Evolutionary conservation across 2,329 filamentous ascomycete species (phyloP).

Genomic region (Emergomyces orientalis): DNA sequence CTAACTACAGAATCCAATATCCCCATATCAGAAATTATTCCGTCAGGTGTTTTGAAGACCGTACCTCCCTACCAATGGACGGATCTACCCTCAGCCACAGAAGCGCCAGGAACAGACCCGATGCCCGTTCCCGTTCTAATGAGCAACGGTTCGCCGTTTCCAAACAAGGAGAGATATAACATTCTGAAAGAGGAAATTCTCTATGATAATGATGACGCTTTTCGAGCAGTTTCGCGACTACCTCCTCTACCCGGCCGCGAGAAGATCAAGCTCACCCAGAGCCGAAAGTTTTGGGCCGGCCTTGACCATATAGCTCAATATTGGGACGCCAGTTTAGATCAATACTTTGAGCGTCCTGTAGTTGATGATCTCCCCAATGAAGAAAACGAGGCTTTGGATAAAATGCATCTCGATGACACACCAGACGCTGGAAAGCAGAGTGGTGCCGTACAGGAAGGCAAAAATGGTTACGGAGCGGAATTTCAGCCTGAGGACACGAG

Average conservation of each 20-base stretch:
- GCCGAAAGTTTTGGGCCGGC: conserved; percentile 52
- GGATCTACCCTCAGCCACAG: conserved; percentile 17
- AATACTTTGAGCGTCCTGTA: conserved; percentile 41
- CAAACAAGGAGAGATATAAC: conserved; percentile 42
- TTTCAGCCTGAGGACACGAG: conserved; percentile 1
- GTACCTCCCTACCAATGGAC: conserved; percentile 34
- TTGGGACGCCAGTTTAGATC: conserved; percentile 52
- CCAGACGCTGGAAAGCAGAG: conserved; percentile 15
- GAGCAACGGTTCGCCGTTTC: conserved; percentile 43
- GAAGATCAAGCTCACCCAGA: conserved; percentile 45
- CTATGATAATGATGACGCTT: conserved; percentile 49
- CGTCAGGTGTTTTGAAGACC: conserved; percentile 25
- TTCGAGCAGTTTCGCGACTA: conserved; percentile 46
- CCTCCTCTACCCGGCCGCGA: conserved; percentile 36
- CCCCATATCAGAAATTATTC: conserved; percentile 28
- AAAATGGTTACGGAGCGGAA: background rate
- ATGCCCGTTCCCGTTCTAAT: conserved; percentile 25
- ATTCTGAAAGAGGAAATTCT: conserved; percentile 43
- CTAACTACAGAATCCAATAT: conserved; percentile 32
- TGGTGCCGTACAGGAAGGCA: background rate
- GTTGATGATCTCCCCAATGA: conserved; percentile 16
- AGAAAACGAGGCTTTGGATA: conserved; percentile 9
- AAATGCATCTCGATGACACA: conserved; percentile 15
- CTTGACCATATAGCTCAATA: conserved; percentile 53
- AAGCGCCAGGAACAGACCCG: conserved; percentile 21